Evolutionary conservation across 2,329 filamentous ascomycete species (phyloP).

Genomic region (Fusarium fujikuroi): DNA sequence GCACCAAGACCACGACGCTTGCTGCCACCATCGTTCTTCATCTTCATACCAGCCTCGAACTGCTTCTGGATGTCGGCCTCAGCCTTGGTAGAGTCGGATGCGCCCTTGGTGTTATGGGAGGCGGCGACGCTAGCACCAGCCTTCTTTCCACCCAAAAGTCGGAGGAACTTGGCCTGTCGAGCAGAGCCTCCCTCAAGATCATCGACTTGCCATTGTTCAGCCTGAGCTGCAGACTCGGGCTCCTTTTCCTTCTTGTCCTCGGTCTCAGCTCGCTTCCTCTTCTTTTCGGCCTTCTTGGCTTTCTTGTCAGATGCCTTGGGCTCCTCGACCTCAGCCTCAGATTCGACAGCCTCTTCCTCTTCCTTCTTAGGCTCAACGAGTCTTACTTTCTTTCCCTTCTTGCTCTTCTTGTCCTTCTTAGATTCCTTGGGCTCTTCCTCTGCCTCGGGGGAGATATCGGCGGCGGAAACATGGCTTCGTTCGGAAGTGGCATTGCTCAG

Average conservation of each 20-base stretch:
- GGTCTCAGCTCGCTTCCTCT: constrained; percentile 49
- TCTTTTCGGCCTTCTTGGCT: constrained; percentile 51
- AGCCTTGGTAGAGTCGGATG: constrained; percentile 53
- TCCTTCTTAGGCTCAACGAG: constrained; percentile 18
- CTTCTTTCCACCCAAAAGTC: constrained; percentile 65
- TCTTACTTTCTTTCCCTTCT: constrained; percentile 43
- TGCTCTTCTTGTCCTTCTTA: constrained; percentile 45
- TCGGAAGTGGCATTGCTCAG: constrained; percentile 46
- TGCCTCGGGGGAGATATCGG: constrained; percentile 24
- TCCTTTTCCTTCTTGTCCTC: constrained; percentile 34
- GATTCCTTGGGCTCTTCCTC: constrained; percentile 39
- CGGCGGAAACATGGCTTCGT: constrained; percentile 34
- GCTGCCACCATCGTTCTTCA: constrained; percentile 63
- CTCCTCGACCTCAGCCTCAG: constrained; percentile 20
- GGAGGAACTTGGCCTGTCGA: constrained; percentile 67
- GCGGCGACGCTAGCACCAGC: constrained; percentile 48
- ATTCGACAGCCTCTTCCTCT: constrained; percentile 38
- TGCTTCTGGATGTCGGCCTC: constrained; percentile 67
- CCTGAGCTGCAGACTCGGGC: constrained; percentile 23
- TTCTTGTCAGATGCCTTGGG: constrained; percentile 44
- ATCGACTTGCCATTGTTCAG: constrained; percentile 64
- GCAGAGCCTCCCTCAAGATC: constrained; percentile 61
- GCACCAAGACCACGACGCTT: constrained; percentile 65
- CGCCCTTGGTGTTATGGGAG: constrained; percentile 36
- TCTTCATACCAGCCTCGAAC: constrained; percentile 65